These are phyloP conservation scores for Coemansia sp. DNA, from an alignment of 192 early-diverging fungal species.

Conservation along the genomic window DNA sequence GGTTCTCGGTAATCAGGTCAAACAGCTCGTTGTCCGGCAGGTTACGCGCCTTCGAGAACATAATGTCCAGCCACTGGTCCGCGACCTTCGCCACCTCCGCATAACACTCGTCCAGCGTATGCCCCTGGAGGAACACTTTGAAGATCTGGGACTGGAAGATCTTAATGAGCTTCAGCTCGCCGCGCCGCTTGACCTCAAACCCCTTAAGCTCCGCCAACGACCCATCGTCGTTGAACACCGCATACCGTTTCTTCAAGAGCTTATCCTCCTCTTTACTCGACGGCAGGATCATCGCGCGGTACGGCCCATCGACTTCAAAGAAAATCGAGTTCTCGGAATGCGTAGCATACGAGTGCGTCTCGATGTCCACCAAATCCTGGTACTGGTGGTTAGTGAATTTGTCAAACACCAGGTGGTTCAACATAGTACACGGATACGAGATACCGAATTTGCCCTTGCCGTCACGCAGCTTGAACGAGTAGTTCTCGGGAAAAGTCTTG, in stretches of 20 bases:
- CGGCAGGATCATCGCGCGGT: conserved; percentile 97
- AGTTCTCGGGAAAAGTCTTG: conserved; percentile 89
- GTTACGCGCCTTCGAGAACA: conserved; percentile 81
- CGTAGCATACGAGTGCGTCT: conserved; percentile 63
- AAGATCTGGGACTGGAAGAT: conserved; percentile 96
- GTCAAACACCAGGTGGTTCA: conserved; percentile 95
- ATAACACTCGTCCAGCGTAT: conserved; percentile 87
- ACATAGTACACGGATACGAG: conserved; percentile 97
- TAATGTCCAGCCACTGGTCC: conserved; percentile 93
- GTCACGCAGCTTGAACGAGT: conserved; percentile 76
- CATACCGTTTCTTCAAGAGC: conserved; percentile 97
- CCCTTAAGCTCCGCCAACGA: conserved; percentile 96
- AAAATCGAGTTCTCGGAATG: conserved; percentile 95
- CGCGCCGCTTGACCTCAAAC: conserved; percentile 98
- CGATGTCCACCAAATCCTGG: conserved; percentile 70
- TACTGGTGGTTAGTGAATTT: conserved; percentile 98
- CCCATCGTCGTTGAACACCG: conserved; percentile 96
- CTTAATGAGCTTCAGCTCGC: conserved; percentile 98
- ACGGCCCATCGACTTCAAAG: conserved; percentile 99
- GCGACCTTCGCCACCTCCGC: conserved; percentile 83
- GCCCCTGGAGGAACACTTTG: conserved; percentile 88
- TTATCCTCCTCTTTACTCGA: conserved; percentile 94
- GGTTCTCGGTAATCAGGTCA: conserved; percentile 96
- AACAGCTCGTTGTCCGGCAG: conserved; percentile 87
- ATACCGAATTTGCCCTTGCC: conserved; percentile 78